Base-by-base conservation (phyloP, 257 asterid species). In the Osmanthus fragrans region DNA sequence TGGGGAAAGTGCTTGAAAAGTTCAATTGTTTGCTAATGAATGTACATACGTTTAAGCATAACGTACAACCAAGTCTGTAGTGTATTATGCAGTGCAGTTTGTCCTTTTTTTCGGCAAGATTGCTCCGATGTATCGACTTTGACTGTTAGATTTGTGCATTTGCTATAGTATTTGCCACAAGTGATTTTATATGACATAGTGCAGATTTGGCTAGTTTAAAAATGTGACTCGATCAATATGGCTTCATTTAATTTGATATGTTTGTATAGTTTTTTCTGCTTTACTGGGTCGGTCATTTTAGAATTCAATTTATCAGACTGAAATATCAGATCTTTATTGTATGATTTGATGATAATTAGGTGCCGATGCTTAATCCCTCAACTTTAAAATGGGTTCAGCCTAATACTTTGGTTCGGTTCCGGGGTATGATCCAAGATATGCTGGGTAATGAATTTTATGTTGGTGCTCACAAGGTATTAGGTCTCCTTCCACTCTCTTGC, bases 341-440 rank as follows among this genome's bases (percentile, higher is more conserved):
- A 70, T 80, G 78, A 49, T 75, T 76, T 45, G 70, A 10, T 47
- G 76, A 2, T 66, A 19, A 21, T 76, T 78, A 95, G 99, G 99
- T 95, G 54, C 98, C 97, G 5, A 36, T 87, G 85, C 91, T 95
- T 76, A 88, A 80, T 80, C 87, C 90, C 18, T 69, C 91, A 70
- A 91, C 92, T 21, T 79, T 95, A 8, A 85, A 78, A 75, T 77
- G 89, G 83, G 71, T 90, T 58, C 87, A 84, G 70, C 94, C 99
- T 40, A 90, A 91, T 81, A 90, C 95, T 37, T 90, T 95, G 71
- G 98, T 93, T 77, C 92, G 93, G 19, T 92, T 90, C 77, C 87
- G 99, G 71, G 99, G 98, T 29, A 93, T 93, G 98, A 84, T 95
- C 66, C 98, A 92, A 80, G 98, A 95, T 80, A 93, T 95, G 98